Conservation (phyloP, 345 rosid genomes). For the Gossypioides kirkii region DNA sequence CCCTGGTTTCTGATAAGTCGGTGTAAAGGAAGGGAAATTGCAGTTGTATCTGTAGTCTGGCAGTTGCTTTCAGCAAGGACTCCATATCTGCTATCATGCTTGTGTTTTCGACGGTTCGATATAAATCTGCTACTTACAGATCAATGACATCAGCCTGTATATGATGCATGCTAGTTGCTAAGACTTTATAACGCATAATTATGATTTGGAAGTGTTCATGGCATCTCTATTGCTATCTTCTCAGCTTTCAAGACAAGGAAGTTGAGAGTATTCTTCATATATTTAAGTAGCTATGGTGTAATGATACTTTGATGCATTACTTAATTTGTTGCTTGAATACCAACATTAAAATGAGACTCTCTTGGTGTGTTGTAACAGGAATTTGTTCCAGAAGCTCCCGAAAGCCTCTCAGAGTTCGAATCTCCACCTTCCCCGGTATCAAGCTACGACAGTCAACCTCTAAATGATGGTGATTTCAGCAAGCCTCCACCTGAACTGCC, state of each 20-base stretch:
- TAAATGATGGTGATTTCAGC: constrained; percentile 37
- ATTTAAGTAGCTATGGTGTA: not conserved
- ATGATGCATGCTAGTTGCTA: not conserved
- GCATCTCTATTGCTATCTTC: not conserved
- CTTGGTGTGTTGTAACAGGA: constrained; percentile 32
- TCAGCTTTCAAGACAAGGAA: not conserved
- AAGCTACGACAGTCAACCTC: constrained; percentile 38
- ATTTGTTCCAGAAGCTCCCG: constrained; percentile 34
- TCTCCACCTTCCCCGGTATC: constrained; percentile 53
- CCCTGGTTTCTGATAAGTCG: not conserved
- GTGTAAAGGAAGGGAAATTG: not conserved
- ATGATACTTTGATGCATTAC: not conserved
- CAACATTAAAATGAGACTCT: not conserved
- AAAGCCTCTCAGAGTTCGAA: constrained; percentile 40
- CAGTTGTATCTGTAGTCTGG: not conserved
- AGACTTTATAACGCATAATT: not conserved
- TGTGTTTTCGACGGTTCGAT: not conserved
- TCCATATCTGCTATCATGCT: not conserved
- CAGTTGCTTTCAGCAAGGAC: not conserved
- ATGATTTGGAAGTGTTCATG: not conserved
- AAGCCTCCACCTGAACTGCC: constrained; percentile 60
- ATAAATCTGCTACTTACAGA: not conserved
- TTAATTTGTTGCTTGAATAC: not conserved
- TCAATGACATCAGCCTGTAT: not conserved
- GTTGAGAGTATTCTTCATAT: not conserved